Evolutionary conservation across 139 green algal genomes (phyloP), one percentile per base, ranked within the genome.

Genomic region (Diplosphaera chodatii): DNA sequence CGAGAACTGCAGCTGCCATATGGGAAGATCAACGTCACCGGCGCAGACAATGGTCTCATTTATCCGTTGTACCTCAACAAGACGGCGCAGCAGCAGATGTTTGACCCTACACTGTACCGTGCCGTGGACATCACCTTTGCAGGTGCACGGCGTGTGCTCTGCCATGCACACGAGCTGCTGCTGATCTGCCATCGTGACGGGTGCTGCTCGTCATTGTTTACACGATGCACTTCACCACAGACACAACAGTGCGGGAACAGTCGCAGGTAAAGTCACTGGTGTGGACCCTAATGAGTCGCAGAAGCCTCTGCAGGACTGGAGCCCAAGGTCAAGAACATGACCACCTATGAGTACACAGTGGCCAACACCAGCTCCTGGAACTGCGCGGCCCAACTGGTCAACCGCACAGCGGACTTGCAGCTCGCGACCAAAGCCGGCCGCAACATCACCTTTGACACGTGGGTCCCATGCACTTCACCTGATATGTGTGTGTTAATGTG

Each of bases 21-120:
- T 1, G 34, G 34, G n/a, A 71, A 18, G 0, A 33, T 71, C 37
- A 23, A n/a, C 3, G 66, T 71, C 29, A 18, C n/a, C 2, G 66
- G 66, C 34, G 37, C 37, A 13, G 66, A 62, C 31, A 41, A 41
- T 1, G 66, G 66, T 37, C 66, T 71, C 21, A 27, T n/a, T 25
- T 71, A 63, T 13, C 18, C 20, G 25, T 25, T 63, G n/a, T 31
- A 71, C 37, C 32, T 63, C 37, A 62, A 32, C 33, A 40, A 27
- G 37, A 29, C n/a, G 29, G 34, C 33, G 16, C 66, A 18, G 37
- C 32, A 63, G n/a, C 55, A 40, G 32, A 63, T 71, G 30, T 63
- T 63, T n/a, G 66, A 71, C 34, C 30, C 66, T 8, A 71, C 66
- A 5, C 28, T 71, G 22, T 37, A 40, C 66, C 66, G 66, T 4